Conservation (phyloP, 1,139 yeast species). For the Suhomyces kunorum region DNA sequence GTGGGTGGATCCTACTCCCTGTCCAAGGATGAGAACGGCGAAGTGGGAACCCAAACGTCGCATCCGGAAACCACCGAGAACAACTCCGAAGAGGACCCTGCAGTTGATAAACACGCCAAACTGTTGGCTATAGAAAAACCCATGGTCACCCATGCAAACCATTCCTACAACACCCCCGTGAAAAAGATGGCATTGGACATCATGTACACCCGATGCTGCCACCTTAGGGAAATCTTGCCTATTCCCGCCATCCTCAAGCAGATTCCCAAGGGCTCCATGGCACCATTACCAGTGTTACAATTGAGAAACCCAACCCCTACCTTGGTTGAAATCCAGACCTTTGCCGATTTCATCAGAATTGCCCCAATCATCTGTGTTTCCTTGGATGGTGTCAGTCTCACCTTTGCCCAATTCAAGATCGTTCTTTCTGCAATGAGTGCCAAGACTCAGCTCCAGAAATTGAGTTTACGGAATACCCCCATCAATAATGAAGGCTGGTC, state of each 20-base stretch:
- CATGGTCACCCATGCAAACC: constrained; percentile 33
- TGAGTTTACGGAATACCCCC: constrained; percentile 72
- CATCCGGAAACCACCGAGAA: constrained; percentile 5
- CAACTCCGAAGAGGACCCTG: constrained; percentile 39
- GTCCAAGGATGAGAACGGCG: constrained; percentile 25
- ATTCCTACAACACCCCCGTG: constrained; percentile 36
- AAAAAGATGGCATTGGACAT: constrained; percentile 58
- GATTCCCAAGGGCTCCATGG: constrained; percentile 66
- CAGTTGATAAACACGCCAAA: constrained; percentile 44
- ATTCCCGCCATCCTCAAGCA: constrained; percentile 78
- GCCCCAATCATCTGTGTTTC: constrained; percentile 72
- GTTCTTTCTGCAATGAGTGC: constrained; percentile 61
- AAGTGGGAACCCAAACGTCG: constrained; percentile 23
- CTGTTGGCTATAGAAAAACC: constrained; percentile 52
- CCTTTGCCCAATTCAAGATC: constrained; percentile 64
- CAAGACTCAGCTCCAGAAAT: constrained; percentile 61
- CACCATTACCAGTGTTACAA: constrained; percentile 65
- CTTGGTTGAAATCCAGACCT: constrained; percentile 69
- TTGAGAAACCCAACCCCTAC: constrained; percentile 74
- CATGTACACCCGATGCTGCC: constrained; percentile 75
- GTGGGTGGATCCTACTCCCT: constrained; percentile 79
- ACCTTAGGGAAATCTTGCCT: constrained; percentile 69
- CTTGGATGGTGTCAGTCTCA: constrained; percentile 66
- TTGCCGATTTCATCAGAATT: constrained; percentile 71
- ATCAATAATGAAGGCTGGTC: constrained; percentile 71